phyloP scores from a whole-genome alignment of 2,329 filamentous ascomycete genomes.

The Monilinia vaccinii-corymbosi region DNA sequence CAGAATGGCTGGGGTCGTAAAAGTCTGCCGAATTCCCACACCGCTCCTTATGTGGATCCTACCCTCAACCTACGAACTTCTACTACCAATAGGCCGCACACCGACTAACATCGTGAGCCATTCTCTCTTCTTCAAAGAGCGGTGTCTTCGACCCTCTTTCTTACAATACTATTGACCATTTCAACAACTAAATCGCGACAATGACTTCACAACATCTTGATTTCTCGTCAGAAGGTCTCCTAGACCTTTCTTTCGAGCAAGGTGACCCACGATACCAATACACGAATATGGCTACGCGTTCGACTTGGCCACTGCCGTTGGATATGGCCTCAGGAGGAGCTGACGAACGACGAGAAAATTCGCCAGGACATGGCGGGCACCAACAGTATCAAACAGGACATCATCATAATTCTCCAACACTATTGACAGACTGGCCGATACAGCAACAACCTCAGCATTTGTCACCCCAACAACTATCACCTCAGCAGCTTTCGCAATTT shows the following conservation, averaged over 20 bases:
- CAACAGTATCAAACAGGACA: constrained; percentile 35
- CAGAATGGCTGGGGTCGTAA: constrained; percentile 16
- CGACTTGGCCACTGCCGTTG: constrained; percentile 29
- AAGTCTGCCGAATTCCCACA: constrained; percentile 15
- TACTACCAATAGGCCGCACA: constrained; percentile 21
- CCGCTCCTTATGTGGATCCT: constrained; percentile 24
- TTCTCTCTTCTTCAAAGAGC: constrained; percentile 27
- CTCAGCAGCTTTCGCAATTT: constrained; percentile 29
- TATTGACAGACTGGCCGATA: constrained; percentile 54
- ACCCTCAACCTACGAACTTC: constrained; percentile 17
- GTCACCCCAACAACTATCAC: constrained; percentile 23
- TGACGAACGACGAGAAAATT: constrained; percentile 27
- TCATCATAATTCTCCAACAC: constrained; percentile 35
- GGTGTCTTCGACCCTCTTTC: constrained; percentile 28
- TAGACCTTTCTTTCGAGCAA: constrained; percentile 53
- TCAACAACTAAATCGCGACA: constrained; percentile 29
- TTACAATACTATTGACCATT: constrained; percentile 39
- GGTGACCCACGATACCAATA: constrained; percentile 45
- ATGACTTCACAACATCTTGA: constrained; percentile 46
- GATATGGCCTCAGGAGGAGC: constrained; percentile 27
- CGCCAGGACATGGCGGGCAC: constrained; percentile 36
- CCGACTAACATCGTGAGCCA: constrained; percentile 28
- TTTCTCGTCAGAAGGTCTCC: constrained; percentile 52
- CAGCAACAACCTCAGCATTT: constrained; percentile 29
- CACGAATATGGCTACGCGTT: constrained; percentile 33